Conservation (phyloP, 805 yeast genomes). For the Spathaspora hagerdaliae region DNA sequence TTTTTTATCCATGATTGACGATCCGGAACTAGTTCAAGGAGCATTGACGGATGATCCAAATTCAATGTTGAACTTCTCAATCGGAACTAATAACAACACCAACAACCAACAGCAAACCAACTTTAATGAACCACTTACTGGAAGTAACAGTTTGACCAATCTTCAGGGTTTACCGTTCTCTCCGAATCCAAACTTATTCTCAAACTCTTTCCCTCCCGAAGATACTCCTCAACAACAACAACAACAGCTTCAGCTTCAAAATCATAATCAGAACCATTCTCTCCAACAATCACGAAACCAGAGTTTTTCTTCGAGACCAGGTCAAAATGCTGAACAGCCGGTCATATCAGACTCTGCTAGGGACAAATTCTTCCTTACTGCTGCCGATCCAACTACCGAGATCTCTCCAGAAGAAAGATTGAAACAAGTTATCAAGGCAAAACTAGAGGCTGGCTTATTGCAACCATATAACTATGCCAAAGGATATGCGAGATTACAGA, state of each 20-base stretch:
- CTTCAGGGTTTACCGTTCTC: constrained; percentile 23
- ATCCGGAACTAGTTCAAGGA: constrained; percentile 62
- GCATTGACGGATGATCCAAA: constrained; percentile 26
- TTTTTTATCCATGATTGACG: constrained; percentile 85
- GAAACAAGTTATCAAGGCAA: constrained; percentile 91
- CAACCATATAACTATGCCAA: constrained; percentile 92
- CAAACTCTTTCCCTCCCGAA: constrained; percentile 9
- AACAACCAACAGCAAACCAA: constrained; percentile 2
- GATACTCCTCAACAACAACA: constrained; percentile 4
- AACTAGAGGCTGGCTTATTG: constrained; percentile 85
- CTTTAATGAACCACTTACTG: background rate
- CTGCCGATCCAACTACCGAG: constrained; percentile 95
- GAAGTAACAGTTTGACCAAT: constrained; percentile 10
- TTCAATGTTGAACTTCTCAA: constrained; percentile 20
- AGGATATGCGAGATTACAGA: constrained; percentile 86
- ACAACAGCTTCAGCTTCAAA: constrained; percentile 8
- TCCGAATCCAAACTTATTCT: constrained; percentile 22
- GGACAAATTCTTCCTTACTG: constrained; percentile 90
- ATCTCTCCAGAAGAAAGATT: constrained; percentile 90
- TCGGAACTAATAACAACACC: constrained; percentile 6
- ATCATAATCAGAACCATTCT: background rate
- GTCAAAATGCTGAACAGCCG: constrained; percentile 20
- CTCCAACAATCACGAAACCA: constrained; percentile 10
- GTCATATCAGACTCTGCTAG: constrained; percentile 71
- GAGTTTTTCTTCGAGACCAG: constrained; percentile 4